Evolutionary conservation across 805 yeast genomes (phyloP).

Genomic region (Candida namnaoensis): DNA sequence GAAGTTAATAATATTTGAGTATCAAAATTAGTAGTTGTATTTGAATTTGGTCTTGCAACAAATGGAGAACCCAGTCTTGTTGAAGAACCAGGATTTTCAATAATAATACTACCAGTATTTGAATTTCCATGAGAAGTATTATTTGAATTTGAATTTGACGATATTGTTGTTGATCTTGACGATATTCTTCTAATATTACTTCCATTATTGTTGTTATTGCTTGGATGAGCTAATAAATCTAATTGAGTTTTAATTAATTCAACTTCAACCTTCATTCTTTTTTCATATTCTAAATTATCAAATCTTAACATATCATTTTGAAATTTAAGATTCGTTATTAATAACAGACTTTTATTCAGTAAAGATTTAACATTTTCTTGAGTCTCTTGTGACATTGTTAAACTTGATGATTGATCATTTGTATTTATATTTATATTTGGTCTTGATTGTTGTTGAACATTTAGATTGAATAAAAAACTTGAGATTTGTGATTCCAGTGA

Average conservation of each 20-base stretch:
- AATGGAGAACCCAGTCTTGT: background rate
- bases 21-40: too few relatives aligned
- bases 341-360: background rate
- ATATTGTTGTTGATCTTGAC: too few relatives aligned
- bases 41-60: background rate
- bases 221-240: background rate
- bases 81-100: too few relatives aligned
- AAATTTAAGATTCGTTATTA: background rate
- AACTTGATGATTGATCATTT: background rate
- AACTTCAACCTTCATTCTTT: background rate
- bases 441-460: too few relatives aligned
- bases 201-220: too few relatives aligned
- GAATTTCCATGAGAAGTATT: too few relatives aligned
- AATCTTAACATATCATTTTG: background rate
- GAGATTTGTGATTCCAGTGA: background rate
- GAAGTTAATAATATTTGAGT: too few relatives aligned
- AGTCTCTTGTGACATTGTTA: background rate
- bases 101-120: too few relatives aligned
- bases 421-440: too few relatives aligned
- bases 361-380: background rate
- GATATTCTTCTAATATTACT: too few relatives aligned
- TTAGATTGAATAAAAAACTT: too few relatives aligned
- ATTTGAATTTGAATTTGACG: too few relatives aligned
- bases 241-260: background rate
- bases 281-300: background rate